A percentile compares a stretch with the other conserved stretches of the same genome.
phyloP scores from a whole-genome alignment of 2,329 filamentous ascomycete genomes.

The Penicillium sp. region DNA sequence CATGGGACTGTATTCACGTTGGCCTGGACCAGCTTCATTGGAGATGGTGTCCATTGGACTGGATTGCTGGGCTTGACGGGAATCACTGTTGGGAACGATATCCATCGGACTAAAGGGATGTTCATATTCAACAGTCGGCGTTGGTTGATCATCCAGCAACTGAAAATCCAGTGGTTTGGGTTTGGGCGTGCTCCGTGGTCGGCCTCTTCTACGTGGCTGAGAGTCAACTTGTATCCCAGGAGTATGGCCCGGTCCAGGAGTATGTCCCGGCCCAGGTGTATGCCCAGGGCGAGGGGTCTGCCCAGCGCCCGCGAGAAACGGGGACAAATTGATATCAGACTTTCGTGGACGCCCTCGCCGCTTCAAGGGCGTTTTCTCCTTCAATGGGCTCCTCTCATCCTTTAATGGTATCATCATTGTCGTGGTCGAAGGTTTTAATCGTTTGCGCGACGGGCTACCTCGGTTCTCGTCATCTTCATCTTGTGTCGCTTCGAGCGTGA shows the following conservation, averaged over 20 bases:
- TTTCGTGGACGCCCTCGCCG: slow-evolving; percentile 45
- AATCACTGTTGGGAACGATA: slow-evolving; percentile 27
- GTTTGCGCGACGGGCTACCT: slow-evolving; percentile 32
- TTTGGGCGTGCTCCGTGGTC: slow-evolving; percentile 33
- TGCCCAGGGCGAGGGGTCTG: slow-evolving; percentile 14
- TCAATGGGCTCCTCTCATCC: slow-evolving; percentile 29
- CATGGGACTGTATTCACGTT: slow-evolving; percentile 14
- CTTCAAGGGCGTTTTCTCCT: slow-evolving; percentile 40
- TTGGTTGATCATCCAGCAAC: slow-evolving; percentile 18
- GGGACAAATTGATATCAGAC: slow-evolving; percentile 39
- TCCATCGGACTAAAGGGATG: slow-evolving; percentile 23
- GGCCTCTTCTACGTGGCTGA: slow-evolving; percentile 37
- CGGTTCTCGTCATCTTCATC: slow-evolving; percentile 38
- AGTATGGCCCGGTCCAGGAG: slow-evolving; percentile 32
- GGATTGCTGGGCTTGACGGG: slow-evolving; percentile 14
- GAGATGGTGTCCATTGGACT: slow-evolving; percentile 10
- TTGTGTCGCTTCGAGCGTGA: slow-evolving; percentile 49
- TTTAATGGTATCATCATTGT: slow-evolving; percentile 45
- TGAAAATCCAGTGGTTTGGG: slow-evolving; percentile 13
- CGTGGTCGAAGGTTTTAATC: slow-evolving; percentile 30
- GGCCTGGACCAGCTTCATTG: slow-evolving; percentile 15
- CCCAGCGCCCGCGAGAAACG: slow-evolving; percentile 31
- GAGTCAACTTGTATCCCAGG: slow-evolving; percentile 25
- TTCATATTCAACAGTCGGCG: slow-evolving; percentile 8
- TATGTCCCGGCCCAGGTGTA: slow-evolving; percentile 19